A percentile compares a stretch with the other conserved stretches of the same genome.
phyloP scores from a whole-genome alignment of 2,329 filamentous ascomycete species.

The Pyricularia sp. region DNA sequence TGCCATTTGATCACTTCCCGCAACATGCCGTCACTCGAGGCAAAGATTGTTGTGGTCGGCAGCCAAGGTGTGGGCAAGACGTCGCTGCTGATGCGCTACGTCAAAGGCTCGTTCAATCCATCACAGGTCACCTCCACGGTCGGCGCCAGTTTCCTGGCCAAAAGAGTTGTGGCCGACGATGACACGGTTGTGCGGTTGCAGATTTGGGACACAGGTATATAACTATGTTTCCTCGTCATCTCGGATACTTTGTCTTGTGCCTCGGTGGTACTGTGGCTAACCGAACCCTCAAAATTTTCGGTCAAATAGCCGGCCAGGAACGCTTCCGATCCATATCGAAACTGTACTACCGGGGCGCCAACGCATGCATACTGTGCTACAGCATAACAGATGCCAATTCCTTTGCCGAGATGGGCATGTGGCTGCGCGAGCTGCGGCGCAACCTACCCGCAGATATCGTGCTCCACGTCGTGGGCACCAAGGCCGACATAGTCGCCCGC shows the following conservation, averaged over 20 bases:
- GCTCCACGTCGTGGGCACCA: conserved; percentile 91
- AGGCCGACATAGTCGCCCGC: conserved; percentile 79
- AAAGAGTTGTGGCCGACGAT: conserved; percentile 72
- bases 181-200: conserved; percentile 84
- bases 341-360: conserved; percentile 92
- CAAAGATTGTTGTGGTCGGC: conserved; percentile 74
- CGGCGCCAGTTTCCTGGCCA: conserved; percentile 71
- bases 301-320: conserved; percentile 68
- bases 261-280: neutral
- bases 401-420: conserved; percentile 86
- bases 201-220: conserved; percentile 81
- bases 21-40: conserved; percentile 56
- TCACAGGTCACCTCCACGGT: conserved; percentile 61
- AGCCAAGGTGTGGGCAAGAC: conserved; percentile 75
- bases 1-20: neutral
- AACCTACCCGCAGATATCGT: conserved; percentile 73
- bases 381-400: conserved; percentile 80
- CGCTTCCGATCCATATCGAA: conserved; percentile 90
- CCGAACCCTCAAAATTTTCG: neutral
- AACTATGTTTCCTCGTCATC: neutral
- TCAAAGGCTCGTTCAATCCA: conserved; percentile 62
- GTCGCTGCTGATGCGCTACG: conserved; percentile 66
- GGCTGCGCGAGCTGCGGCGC: conserved; percentile 75
- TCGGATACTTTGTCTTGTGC: neutral
- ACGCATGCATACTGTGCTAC: conserved; percentile 90